Conservation (phyloP, 2,329 filamentous ascomycete species). For the Botrytis cinerea region DNA sequence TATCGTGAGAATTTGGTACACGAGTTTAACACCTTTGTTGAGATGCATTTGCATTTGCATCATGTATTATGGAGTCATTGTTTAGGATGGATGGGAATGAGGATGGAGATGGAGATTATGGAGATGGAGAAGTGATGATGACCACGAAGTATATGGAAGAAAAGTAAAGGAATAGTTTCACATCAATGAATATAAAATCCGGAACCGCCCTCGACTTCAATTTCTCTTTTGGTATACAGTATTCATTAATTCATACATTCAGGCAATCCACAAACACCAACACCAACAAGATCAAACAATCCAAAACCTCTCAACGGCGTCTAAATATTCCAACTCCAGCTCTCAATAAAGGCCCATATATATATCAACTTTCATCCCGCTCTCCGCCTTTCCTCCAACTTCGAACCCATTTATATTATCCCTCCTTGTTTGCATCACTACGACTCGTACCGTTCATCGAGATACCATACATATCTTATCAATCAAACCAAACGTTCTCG, state of each 20-base stretch:
- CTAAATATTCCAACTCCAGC: background rate
- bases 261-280: background rate
- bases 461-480: background rate
- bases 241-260: background rate
- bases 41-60: conserved; percentile 1
- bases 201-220: background rate
- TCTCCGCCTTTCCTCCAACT: background rate
- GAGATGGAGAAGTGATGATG: background rate
- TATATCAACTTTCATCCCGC: conserved; percentile 3
- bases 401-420: background rate
- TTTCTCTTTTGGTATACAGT: background rate
- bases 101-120: no score
- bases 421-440: background rate
- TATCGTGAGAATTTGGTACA: background rate
- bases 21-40: background rate
- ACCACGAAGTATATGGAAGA: background rate
- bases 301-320: background rate
- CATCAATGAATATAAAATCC: conserved; percentile 4
- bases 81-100: background rate
- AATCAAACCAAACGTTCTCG: background rate
- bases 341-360: conserved; percentile 6
- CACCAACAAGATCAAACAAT: background rate
- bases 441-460: background rate
- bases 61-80: conserved; percentile 11
- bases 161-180: background rate